Evolutionary conservation across 257 asterid species (phyloP).

Genomic region (Craterostigma plantagineum): DNA sequence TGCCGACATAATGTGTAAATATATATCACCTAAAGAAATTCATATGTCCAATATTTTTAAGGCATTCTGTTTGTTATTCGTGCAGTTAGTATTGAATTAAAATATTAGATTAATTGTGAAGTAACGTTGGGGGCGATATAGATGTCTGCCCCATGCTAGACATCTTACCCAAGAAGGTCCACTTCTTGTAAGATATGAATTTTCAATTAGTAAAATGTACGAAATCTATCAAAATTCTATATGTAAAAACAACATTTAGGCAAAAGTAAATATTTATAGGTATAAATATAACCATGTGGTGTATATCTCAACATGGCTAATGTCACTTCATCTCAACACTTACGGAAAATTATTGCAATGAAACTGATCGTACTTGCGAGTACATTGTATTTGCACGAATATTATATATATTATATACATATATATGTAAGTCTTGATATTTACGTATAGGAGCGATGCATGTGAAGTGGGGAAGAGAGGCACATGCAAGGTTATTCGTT

Average conservation of each 20-base stretch:
- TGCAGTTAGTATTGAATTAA: conserved; percentile 3
- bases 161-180: conserved; percentile 9
- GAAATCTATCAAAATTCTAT: no score
- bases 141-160: conserved; percentile 26
- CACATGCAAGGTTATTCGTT: conserved; percentile 55
- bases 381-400: conserved; percentile 44
- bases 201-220: no score
- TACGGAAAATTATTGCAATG: conserved; percentile 4
- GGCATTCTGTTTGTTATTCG: no score
- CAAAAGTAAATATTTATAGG: no score
- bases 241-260: no score
- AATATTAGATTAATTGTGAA: conserved; percentile 8
- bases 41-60: no score
- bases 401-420: conserved; percentile 1
- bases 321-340: conserved; percentile 9
- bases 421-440: background rate
- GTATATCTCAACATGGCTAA: background rate
- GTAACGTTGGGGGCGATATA: conserved; percentile 15
- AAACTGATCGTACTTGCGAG: conserved; percentile 45
- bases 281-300: no score
- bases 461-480: conserved; percentile 40
- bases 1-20: no score
- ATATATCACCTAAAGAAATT: no score
- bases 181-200: no score
- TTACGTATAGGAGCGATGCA: conserved; percentile 14